A percentile compares a stretch with the other conserved stretches of the same genome.
Evolutionary conservation across 2,329 filamentous ascomycete genomes (phyloP).

Genomic region (Blastomyces gilchristii): DNA sequence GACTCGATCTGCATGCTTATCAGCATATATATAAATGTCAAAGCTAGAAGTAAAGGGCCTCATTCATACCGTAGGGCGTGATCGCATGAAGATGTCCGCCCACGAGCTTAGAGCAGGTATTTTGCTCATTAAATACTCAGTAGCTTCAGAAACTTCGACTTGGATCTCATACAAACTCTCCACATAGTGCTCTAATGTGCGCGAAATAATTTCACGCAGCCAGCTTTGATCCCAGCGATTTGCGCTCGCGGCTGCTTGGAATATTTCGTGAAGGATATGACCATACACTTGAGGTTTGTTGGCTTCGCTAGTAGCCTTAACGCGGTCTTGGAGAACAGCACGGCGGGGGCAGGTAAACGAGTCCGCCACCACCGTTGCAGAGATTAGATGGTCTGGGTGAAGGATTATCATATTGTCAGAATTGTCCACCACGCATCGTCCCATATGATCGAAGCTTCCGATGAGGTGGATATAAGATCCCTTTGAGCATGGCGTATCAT

Average conservation of each 20-base stretch:
- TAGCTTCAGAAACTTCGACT: constrained; percentile 59
- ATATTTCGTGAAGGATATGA: constrained; percentile 87
- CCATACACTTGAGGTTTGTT: constrained; percentile 80
- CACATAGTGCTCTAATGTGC: constrained; percentile 62
- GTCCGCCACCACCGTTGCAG: constrained; percentile 90
- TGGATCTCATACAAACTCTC: constrained; percentile 86
- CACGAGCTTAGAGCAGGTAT: constrained; percentile 71
- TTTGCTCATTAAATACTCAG: constrained; percentile 71
- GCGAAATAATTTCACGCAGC: constrained; percentile 56
- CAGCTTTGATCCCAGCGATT: constrained; percentile 70
- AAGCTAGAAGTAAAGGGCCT: neutral
- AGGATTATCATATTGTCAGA: constrained; percentile 74
- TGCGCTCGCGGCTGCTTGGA: constrained; percentile 75
- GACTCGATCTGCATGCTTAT: constrained; percentile 49
- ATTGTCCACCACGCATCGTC: constrained; percentile 75
- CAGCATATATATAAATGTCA: constrained; percentile 13
- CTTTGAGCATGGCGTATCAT: constrained; percentile 62
- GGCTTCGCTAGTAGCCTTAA: constrained; percentile 78
- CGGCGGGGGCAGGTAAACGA: constrained; percentile 85
- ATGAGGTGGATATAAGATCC: constrained; percentile 80
- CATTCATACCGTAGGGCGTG: constrained; percentile 52
- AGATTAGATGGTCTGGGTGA: constrained; percentile 91
- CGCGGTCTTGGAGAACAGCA: constrained; percentile 85
- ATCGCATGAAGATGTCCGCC: constrained; percentile 70
- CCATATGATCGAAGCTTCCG: constrained; percentile 58